Percentiles rank a stretch among this genome's conserved stretches.
Conservation (phyloP, 2,329 filamentous ascomycete genomes). For the Calonectria pteridis region DNA sequence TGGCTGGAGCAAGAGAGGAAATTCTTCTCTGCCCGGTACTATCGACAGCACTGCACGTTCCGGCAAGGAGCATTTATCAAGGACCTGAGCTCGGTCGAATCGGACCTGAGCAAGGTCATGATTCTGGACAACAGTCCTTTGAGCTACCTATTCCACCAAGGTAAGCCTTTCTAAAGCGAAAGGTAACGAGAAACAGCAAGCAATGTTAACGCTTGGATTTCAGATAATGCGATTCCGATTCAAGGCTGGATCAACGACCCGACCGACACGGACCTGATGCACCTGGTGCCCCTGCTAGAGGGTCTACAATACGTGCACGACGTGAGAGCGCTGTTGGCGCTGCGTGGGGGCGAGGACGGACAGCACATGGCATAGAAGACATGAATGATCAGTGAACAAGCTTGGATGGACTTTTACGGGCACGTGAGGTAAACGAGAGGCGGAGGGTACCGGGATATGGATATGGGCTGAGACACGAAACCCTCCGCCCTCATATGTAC, state of each 20-base stretch:
- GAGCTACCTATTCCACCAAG: slow-evolving; percentile 99
- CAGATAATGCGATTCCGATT: slow-evolving; percentile 98
- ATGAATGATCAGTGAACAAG: slow-evolving; percentile 30
- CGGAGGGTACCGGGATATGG: slow-evolving; percentile 26
- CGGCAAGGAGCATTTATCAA: slow-evolving; percentile 98
- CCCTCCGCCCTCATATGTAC: slow-evolving; percentile 32
- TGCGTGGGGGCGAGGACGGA: slow-evolving; percentile 87
- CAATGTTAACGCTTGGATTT: slow-evolving; percentile 21
- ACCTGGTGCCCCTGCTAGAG: slow-evolving; percentile 92
- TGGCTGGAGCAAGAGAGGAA: slow-evolving; percentile 98
- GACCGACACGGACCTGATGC: slow-evolving; percentile 93
- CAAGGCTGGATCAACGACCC: slow-evolving; percentile 99
- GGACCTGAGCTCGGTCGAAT: slow-evolving; percentile 94
- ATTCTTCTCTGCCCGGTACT: slow-evolving; percentile 94
- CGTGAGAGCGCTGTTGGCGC: slow-evolving; percentile 88
- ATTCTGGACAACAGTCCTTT: slow-evolving; percentile 98
- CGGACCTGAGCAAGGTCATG: slow-evolving; percentile 97
- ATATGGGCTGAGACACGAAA: slow-evolving; percentile 11
- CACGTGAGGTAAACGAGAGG: slow-evolving; percentile 33
- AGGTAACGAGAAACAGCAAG: background rate
- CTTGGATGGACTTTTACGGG: slow-evolving; percentile 17
- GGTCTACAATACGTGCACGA: slow-evolving; percentile 97
- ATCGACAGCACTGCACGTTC: slow-evolving; percentile 96
- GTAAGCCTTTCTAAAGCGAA: slow-evolving; percentile 61
- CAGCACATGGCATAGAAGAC: slow-evolving; percentile 63